Base-by-base conservation (phyloP, 495 filamentous ascomycete species). In the Choiromyces venosus region DNA sequence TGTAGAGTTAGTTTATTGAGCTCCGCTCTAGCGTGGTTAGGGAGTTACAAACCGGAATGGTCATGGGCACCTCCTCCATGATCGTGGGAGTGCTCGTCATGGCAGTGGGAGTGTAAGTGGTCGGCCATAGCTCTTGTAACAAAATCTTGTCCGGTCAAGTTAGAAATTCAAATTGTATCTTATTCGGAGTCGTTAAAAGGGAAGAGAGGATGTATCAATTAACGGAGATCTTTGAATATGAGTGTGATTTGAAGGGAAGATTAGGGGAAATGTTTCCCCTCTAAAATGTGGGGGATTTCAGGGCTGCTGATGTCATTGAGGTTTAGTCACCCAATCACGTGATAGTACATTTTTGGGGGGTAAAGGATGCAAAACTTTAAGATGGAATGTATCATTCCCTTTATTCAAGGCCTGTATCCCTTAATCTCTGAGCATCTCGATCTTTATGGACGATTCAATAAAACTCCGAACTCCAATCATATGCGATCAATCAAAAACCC, bases 1-100 rank as follows among this genome's bases (percentile, higher is more conserved):
- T 90, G 88, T 82, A 96, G 92, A n/a, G 33, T 71, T 66, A 68
- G 37, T 12, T 14, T 37, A 36, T 75, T 66, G 33, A 74, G 38
- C 37, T 78, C 35, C 10, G 6, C 14, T 21, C 7, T 42, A n/a
- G 2, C n/a, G 25, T 18, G 16, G 66, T 16, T 10, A 25, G 46
- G 61, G 33, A n/a, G 37, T 21, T 18, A 39, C 71, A 74, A 77
- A 68, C 78, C 82, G 67, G 77, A 76, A 69, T 83, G 82, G 42
- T 81, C 83, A 71, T 85, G 83, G 61, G 80, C 83, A 69, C 83
- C 83, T 52, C 82, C 79, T 64, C 83, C 81, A 39, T 82, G 81
- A 68, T 80, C 80, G 71, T 83, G 82, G 36, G 29, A 68, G 70
- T 81, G 76, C 21, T 79, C 70, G 73, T 81, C 42, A 8, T 79